Conservation (phyloP, 352 stramenopile species). For the Pythium rishiriense region DNA sequence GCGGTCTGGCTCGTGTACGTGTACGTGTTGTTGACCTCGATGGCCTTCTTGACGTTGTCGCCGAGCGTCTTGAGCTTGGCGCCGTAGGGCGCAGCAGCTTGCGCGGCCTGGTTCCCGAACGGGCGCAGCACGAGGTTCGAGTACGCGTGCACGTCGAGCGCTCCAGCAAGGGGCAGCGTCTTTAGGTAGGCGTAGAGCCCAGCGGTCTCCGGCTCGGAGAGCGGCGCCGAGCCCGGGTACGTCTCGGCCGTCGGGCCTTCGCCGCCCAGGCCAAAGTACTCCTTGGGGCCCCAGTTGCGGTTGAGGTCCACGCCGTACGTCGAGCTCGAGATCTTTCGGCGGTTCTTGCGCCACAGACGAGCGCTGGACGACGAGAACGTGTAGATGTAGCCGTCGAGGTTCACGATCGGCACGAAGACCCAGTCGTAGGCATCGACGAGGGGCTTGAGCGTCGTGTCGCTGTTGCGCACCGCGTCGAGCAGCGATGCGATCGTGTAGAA, state of each 20-base stretch:
- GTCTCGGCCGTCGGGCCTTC: slow-evolving; percentile 23
- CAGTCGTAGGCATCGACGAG: slow-evolving; percentile 33
- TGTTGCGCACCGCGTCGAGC: slow-evolving; percentile 28
- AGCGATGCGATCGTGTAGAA: slow-evolving; percentile 33
- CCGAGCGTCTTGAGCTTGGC: slow-evolving; percentile 32
- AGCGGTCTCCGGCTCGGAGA: slow-evolving; percentile 33
- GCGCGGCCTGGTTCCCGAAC: slow-evolving; percentile 26
- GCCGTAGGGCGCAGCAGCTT: slow-evolving; percentile 27
- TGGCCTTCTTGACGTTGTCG: slow-evolving; percentile 29
- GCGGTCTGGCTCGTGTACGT: slow-evolving; percentile 29
- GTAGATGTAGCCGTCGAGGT: slow-evolving; percentile 36
- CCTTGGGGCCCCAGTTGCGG: slow-evolving; percentile 34
- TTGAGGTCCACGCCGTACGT: slow-evolving; percentile 37
- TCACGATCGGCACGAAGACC: slow-evolving; percentile 39
- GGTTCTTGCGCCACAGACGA: slow-evolving; percentile 39
- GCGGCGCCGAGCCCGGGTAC: slow-evolving; percentile 30
- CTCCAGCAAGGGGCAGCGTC: slow-evolving; percentile 28
- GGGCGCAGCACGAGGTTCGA: slow-evolving; percentile 30
- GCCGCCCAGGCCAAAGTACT: slow-evolving; percentile 28
- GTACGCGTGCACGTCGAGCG: slow-evolving; percentile 36
- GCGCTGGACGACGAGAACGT: slow-evolving; percentile 26
- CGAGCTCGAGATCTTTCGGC: slow-evolving; percentile 17
- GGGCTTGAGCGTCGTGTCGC: slow-evolving; percentile 26
- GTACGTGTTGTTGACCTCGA: slow-evolving; percentile 25
- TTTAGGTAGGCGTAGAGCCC: slow-evolving; percentile 36